Evolutionary conservation across 2,329 filamentous ascomycete species (phyloP), one percentile per base, ranked within the genome.

Genomic region (Hymenoscyphus scutula): DNA sequence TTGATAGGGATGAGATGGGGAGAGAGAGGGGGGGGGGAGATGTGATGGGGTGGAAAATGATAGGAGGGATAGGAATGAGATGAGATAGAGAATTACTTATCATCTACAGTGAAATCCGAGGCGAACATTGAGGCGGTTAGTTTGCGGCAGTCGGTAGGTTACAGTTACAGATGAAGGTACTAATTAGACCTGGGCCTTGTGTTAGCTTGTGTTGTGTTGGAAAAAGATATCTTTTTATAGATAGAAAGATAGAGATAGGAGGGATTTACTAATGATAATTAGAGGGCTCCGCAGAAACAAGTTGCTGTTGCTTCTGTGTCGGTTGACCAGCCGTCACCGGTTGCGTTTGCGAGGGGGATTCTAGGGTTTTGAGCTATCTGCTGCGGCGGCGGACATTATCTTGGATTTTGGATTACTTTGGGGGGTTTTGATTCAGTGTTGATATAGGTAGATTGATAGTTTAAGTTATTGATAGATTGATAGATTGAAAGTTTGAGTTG

Each of bases 71-170:
- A 17, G 15, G n/a, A 19, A 25, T 3, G 1, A 6, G 7, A 19
- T n/a, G 41, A 23, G 17, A n/a, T n/a, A n/a, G n/a, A n/a, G 19
- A 34, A 3, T 48, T 80, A 62, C 0, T 71, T 68, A 69, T 84
- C 77, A 11, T 69, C 65, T 48, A 86, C 72, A 62, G 77, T 77
- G 69, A 88, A 85, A 74, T 84, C 86, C 59, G 82, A 81, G 2
- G 83, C 81, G 73, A 85, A 86, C 81, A 86, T 85, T 0, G 84
- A 85, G 0, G 84, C 83, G 0, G 83, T 87, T 64, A 88, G 77
- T 68, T 88, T 88, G 69, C 77, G 83, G 73, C 84, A 88, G 74
- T 88, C 84, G 37, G 75, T n/a, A n/a, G n/a, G n/a, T n/a, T 71
- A 72, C 85, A 88, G 75, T 88, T 78, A 74, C 84, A 88, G 67